Percentiles rank a stretch among this genome's conserved stretches.
phyloP scores from a whole-genome alignment of 73 alveolate genomes.

The Tetrahymena malaccensis region DNA sequence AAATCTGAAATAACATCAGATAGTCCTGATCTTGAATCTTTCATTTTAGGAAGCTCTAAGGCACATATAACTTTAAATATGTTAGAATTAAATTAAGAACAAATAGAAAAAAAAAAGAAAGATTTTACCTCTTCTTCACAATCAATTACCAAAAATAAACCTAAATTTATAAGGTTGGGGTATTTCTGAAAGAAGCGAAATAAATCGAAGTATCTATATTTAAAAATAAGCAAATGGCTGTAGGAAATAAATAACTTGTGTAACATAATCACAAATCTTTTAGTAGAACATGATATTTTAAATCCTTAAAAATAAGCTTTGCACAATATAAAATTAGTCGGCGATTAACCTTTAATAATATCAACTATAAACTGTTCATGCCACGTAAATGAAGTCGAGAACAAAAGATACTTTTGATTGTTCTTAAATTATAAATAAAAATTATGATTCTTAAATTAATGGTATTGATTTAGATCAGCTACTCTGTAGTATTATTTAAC shows the following conservation, averaged over 20 bases:
- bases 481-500: neutral
- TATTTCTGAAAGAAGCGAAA: neutral
- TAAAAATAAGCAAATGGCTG: neutral
- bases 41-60: neutral
- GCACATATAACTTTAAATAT: neutral
- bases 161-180: neutral
- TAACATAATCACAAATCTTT: neutral
- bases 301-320: neutral
- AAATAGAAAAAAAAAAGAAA: neutral
- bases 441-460: neutral
- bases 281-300: neutral
- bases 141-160: neutral
- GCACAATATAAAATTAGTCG: neutral
- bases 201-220: neutral
- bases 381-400: neutral
- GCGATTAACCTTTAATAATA: neutral
- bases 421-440: too few relatives aligned
- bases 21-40: neutral
- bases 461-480: neutral
- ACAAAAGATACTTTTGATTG: neutral
- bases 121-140: neutral
- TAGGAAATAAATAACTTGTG: neutral
- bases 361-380: neutral
- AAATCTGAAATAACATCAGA: neutral
- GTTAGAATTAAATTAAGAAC: neutral